Percentiles rank a stretch among this genome's conserved stretches.
These are phyloP conservation scores for Coemansia sp. DNA, from an alignment of 192 early-diverging fungal species.

Conservation along the genomic window DNA sequence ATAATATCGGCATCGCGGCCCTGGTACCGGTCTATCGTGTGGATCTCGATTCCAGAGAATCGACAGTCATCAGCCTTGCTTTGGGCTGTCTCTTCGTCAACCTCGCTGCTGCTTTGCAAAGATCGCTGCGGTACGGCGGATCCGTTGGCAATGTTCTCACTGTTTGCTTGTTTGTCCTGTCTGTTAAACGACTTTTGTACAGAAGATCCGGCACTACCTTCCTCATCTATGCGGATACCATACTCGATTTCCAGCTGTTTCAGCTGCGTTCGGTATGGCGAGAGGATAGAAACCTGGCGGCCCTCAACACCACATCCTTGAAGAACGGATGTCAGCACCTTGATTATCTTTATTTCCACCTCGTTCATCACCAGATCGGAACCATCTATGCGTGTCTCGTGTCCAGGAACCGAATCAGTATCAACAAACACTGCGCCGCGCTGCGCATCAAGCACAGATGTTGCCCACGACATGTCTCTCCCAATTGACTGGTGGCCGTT, in stretches of 20 bases:
- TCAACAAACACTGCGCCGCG: constrained; percentile 76
- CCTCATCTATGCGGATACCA: constrained; percentile 23
- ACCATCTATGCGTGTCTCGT: constrained; percentile 58
- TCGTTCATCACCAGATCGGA: constrained; percentile 68
- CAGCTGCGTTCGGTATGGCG: constrained; percentile 78
- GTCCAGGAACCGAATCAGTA: constrained; percentile 69
- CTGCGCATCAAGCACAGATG: constrained; percentile 62
- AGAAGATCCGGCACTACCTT: not conserved
- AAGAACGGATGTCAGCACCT: constrained; percentile 59
- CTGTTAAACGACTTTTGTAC: not conserved
- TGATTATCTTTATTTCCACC: constrained; percentile 66
- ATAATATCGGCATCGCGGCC: constrained; percentile 91
- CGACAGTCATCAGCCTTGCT: not conserved
- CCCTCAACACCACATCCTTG: constrained; percentile 65
- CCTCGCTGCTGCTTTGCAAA: not conserved
- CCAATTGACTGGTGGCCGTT: constrained; percentile 18
- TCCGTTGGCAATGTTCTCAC: not conserved
- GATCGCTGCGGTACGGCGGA: not conserved
- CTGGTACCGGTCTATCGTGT: constrained; percentile 92
- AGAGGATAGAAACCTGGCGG: constrained; percentile 76
- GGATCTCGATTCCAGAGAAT: constrained; percentile 63
- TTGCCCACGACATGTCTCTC: constrained; percentile 60
- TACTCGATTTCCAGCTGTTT: constrained; percentile 50
- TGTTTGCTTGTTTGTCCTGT: not conserved
- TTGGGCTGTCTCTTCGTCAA: not conserved